These are phyloP conservation scores for Nymphaea colorata DNA, from an alignment of 164 flowering plant genomes.

Conservation along the genomic window DNA sequence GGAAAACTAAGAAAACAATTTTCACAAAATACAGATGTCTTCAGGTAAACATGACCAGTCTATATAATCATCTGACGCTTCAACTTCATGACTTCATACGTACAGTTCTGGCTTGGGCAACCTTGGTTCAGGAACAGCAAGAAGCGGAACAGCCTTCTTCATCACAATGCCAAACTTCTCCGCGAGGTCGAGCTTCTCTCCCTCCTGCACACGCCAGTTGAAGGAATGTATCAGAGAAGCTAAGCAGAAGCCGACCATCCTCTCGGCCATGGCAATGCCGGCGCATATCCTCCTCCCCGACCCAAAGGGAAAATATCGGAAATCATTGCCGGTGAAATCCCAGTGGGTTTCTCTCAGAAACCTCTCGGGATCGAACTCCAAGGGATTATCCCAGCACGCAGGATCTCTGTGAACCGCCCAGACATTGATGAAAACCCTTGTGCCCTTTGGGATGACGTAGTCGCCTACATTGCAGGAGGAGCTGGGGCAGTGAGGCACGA, in stretches of 20 bases:
- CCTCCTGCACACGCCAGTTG: conserved; percentile 25
- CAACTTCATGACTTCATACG: neutral
- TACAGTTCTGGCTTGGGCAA: conserved; percentile 2
- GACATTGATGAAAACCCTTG: conserved; percentile 21
- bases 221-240: conserved; percentile 34
- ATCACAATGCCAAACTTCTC: conserved; percentile 27
- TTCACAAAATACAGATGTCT: too few species aligned
- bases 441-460: conserved; percentile 21
- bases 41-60: too few species aligned
- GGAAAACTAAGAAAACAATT: too few species aligned
- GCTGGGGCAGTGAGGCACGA: conserved; percentile 12
- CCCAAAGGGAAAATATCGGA: conserved; percentile 40
- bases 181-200: conserved; percentile 16
- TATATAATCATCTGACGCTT: too few species aligned
- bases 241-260: conserved; percentile 15
- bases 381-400: conserved; percentile 25
- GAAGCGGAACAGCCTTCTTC: conserved; percentile 21
- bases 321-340: conserved; percentile 12
- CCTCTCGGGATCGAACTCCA: conserved; percentile 18
- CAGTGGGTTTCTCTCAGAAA: conserved; percentile 5
- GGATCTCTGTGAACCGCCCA: conserved; percentile 48
- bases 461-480: conserved; percentile 19
- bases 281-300: conserved; percentile 44
- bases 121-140: conserved; percentile 28
- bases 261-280: conserved; percentile 36